Conservation (phyloP, 1,139 yeast genomes). For the Candida sanyaensis region DNA sequence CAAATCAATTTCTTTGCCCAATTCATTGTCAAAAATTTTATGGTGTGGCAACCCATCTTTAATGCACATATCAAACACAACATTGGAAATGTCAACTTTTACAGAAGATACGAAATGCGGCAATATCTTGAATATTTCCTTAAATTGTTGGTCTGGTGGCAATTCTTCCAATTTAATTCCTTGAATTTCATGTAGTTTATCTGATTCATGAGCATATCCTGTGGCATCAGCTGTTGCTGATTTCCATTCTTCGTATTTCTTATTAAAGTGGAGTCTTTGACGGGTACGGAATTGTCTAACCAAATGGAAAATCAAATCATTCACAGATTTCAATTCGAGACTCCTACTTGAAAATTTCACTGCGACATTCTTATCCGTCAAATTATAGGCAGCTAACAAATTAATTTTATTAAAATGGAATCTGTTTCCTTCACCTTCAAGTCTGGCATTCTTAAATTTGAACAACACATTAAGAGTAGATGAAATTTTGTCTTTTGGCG, state of each 20-base stretch:
- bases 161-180: neutral
- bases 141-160: conserved; percentile 8
- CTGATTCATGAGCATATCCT: neutral
- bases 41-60: conserved; percentile 46
- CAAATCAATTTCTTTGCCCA: conserved; percentile 32
- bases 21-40: conserved; percentile 23
- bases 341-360: conserved; percentile 29
- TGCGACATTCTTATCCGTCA: conserved; percentile 22
- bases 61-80: conserved; percentile 41
- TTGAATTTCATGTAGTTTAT: no score
- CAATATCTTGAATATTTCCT: conserved; percentile 31
- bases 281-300: conserved; percentile 37
- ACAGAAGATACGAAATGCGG: conserved; percentile 32
- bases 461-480: conserved; percentile 23
- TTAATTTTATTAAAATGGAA: conserved; percentile 31
- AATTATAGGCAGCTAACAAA: conserved; percentile 28
- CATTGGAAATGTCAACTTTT: conserved; percentile 25
- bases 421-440: conserved; percentile 35
- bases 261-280: conserved; percentile 26
- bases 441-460: conserved; percentile 33
- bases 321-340: conserved; percentile 35
- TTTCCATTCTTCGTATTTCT: conserved; percentile 21
- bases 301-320: conserved; percentile 40
- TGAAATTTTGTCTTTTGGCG: conserved; percentile 9
- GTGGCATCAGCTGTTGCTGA: conserved; percentile 4